phyloP scores from a whole-genome alignment of 306 rosid genomes.

The Cucumis sativus region DNA sequence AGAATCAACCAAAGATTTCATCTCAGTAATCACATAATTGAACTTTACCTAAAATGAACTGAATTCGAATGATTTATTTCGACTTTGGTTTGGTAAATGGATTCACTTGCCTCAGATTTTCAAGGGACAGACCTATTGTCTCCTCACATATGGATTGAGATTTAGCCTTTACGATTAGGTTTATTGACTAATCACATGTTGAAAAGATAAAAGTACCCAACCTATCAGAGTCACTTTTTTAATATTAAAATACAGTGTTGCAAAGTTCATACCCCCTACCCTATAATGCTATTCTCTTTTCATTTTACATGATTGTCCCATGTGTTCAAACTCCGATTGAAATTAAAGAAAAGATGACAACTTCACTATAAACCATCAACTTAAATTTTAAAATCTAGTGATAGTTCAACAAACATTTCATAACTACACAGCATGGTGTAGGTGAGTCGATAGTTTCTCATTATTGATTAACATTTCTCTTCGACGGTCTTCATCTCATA shows the following conservation, averaged over 20 bases:
- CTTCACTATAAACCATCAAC: not conserved
- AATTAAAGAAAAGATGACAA: not conserved
- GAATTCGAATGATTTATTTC: not conserved
- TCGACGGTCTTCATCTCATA: not conserved
- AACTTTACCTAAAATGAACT: not conserved
- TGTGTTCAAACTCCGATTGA: not conserved
- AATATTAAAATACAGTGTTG: not conserved
- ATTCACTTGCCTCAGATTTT: not conserved
- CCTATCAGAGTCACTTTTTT: not conserved
- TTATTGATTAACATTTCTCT: not conserved
- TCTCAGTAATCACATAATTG: not conserved
- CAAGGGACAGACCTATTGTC: not conserved
- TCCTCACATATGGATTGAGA: not conserved
- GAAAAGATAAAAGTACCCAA: not conserved
- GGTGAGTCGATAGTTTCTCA: not conserved
- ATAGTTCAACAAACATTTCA: not conserved
- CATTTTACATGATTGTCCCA: not conserved
- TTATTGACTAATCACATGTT: not conserved
- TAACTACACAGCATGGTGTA: not conserved
- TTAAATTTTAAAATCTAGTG: not conserved
- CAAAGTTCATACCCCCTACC: not conserved
- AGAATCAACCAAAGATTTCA: constrained; percentile 13
- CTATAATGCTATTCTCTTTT: not conserved
- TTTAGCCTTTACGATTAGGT: not conserved
- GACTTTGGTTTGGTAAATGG: not conserved